Conservation (phyloP, 2,329 filamentous ascomycete species). For the Colletotrichum sp. region DNA sequence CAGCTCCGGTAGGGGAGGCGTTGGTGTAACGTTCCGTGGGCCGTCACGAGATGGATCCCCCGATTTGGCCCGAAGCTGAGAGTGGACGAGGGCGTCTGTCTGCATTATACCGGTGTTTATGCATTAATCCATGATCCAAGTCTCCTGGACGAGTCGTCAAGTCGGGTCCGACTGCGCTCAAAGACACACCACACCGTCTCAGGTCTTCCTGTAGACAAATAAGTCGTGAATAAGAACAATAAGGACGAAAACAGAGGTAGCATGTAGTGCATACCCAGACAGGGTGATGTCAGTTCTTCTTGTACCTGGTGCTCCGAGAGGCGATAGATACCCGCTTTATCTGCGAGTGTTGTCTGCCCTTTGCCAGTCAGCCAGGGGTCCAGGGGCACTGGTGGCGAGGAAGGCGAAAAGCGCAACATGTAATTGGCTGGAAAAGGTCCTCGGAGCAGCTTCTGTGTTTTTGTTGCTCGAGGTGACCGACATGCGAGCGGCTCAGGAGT, state of each 20-base stretch:
- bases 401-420: background rate
- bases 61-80: conserved; percentile 1
- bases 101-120: background rate
- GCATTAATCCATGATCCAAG: conserved; percentile 5
- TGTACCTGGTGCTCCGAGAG: background rate
- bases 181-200: background rate
- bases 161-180: background rate
- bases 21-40: conserved; percentile 13
- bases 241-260: background rate
- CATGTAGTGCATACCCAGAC: background rate
- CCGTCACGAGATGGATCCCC: background rate
- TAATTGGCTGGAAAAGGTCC: background rate
- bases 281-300: conserved; percentile 13
- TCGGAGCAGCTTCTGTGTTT: background rate
- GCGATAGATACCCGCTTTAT: conserved; percentile 3
- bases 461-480: background rate
- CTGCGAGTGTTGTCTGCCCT: conserved; percentile 12
- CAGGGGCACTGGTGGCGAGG: background rate
- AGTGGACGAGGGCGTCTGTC: background rate
- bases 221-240: background rate
- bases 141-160: background rate
- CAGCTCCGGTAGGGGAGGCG: conserved; percentile 6
- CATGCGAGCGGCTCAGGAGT: background rate
- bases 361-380: conserved; percentile 6
- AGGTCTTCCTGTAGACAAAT: background rate